phyloP scores from a whole-genome alignment of 768 basidiomycete species.

The Suillus luteus region DNA sequence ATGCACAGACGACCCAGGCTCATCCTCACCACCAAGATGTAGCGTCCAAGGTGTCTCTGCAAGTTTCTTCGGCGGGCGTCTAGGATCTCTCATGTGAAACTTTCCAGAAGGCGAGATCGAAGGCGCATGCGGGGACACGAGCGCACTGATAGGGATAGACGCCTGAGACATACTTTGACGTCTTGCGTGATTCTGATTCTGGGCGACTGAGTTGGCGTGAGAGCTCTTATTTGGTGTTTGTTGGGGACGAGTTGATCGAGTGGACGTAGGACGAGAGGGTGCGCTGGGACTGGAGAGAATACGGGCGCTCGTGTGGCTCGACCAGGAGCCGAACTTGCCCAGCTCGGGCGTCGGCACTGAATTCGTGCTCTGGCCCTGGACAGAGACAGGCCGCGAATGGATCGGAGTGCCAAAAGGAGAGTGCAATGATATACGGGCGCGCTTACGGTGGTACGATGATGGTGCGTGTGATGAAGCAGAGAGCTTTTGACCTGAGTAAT shows the following conservation, averaged over 20 bases:
- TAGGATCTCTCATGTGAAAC: constrained; percentile 83
- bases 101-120: constrained; percentile 59
- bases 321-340: constrained; percentile 33
- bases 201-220: constrained; percentile 15
- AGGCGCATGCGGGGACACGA: constrained; percentile 78
- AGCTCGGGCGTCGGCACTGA: constrained; percentile 25
- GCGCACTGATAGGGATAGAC: constrained; percentile 79
- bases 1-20: constrained; percentile 54
- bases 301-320: constrained; percentile 37
- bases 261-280: constrained; percentile 41
- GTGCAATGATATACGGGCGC: constrained; percentile 55
- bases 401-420: constrained; percentile 36
- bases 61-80: constrained; percentile 56
- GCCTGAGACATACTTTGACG: constrained; percentile 64
- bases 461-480: constrained; percentile 63
- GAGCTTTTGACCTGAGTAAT: constrained; percentile 49
- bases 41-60: constrained; percentile 66
- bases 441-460: constrained; percentile 73
- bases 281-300: constrained; percentile 29
- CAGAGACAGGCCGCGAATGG: constrained; percentile 34
- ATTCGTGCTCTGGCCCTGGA: constrained; percentile 17
- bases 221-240: constrained; percentile 18
- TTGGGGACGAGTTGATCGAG: constrained; percentile 34
- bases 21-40: constrained; percentile 55
- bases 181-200: constrained; percentile 32